Evolutionary conservation across 2,329 filamentous ascomycete genomes (phyloP).

Genomic region (Aspergillus viridinutans): DNA sequence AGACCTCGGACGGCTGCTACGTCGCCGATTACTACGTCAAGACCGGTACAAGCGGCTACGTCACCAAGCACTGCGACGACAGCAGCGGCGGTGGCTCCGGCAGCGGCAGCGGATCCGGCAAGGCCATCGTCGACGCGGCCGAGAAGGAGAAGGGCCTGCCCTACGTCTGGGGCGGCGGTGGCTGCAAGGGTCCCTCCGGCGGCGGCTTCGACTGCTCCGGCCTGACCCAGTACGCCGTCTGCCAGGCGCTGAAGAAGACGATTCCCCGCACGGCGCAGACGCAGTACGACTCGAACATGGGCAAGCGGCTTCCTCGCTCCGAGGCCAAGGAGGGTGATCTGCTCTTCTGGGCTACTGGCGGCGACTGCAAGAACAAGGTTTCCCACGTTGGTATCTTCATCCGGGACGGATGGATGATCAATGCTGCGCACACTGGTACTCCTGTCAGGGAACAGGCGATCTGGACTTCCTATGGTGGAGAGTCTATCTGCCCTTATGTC

Average conservation of each 20-base stretch:
- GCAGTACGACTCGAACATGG: conserved; percentile 19
- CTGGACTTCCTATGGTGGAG: conserved; percentile 23
- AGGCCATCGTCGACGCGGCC: conserved; percentile 19
- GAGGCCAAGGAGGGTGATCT: conserved; percentile 22
- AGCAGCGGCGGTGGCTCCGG: background rate
- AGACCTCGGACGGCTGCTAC: conserved; percentile 17
- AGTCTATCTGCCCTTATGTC: conserved; percentile 20
- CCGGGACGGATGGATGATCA: conserved; percentile 19
- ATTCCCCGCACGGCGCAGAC: conserved; percentile 23
- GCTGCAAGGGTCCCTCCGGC: conserved; percentile 17
- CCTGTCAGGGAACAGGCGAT: conserved; percentile 23
- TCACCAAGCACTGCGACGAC: conserved; percentile 11
- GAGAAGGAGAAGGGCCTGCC: conserved; percentile 20
- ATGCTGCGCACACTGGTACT: conserved; percentile 22
- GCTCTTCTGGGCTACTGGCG: conserved; percentile 20
- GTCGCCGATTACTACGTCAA: conserved; percentile 17
- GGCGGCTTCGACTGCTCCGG: conserved; percentile 26
- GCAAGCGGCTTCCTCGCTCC: conserved; percentile 14
- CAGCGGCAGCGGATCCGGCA: conserved; percentile 6
- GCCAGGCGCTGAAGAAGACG: conserved; percentile 15
- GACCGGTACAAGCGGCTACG: conserved; percentile 11
- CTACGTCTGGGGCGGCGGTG: conserved; percentile 24
- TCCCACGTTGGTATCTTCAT: conserved; percentile 23
- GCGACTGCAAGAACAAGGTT: conserved; percentile 17
- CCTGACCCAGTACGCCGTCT: conserved; percentile 23